Evolutionary conservation across 805 yeast genomes (phyloP), one percentile per base, ranked within the genome.

Genomic region (Danielia oregonensis): DNA sequence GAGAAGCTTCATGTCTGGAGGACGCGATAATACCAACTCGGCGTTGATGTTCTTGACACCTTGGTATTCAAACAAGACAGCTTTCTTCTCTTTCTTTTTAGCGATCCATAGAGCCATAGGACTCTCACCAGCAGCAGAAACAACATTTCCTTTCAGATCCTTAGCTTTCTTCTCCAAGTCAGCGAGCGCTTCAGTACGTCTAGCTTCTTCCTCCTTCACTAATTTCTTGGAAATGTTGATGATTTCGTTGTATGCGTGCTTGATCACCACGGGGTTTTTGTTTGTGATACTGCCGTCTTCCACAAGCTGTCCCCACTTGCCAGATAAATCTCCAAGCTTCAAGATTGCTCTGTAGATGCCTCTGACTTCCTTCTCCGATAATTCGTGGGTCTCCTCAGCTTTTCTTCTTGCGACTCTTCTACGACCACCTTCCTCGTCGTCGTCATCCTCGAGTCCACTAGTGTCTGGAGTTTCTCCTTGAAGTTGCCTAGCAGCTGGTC

Each of bases 31-130:
- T 12, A 93, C 73, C 32, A 86, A 68, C 57, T 93, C 98, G 0
- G 98, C 97, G 62, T 93, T 93, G 49, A 93, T 65, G 44, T 82
- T 82, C 58, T 86, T 85, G 29, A 89, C 95, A 26, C 88, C 91
- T 40, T 80, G 81, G 59, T 82, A 88, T 46, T 87, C 95, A 58
- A 93, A 89, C 30, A 91, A 61, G 12, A 88, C 82, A 0, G 97
- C 97, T 59, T 84, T 86, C 61, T 86, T 84, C 52, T 89, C 96
- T 54, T 80, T 83, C 59, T 82, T 78, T 53, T 83, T 82, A 28
- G 77, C 70, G 24, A 78, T 59, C 73, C 80, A 72, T 31, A 70
- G 58, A 0, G 81, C 70, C 38, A 70, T 62, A 15, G 78, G 73
- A 37, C 68, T 77, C 37, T 63, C 48, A 40, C 66, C 62, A 49